Base-by-base conservation (phyloP, 352 stramenopile genomes). In the Pythium aquatile region DNA sequence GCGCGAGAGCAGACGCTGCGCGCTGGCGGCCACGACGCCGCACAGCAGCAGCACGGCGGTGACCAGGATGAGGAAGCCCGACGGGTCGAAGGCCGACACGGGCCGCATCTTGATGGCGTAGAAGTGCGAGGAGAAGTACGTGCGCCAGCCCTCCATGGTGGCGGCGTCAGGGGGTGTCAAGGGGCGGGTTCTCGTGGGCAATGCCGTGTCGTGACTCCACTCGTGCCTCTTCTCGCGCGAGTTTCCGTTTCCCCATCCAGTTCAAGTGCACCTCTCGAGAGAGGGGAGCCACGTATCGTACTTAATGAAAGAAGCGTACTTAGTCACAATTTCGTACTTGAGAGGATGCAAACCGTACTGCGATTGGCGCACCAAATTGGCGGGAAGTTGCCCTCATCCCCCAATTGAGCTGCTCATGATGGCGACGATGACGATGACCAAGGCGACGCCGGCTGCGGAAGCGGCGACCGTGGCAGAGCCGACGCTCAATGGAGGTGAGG, bases 31-130 rank as follows among this genome's bases (percentile, higher is more conserved):
- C 26, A 90, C 67, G 29, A 87, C 74, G 53, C 86, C 86, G 55
- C 92, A 65, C 64, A 90, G 62, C 55, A 94, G 73, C 61, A 91
- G 77, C 61, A 84, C 66, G 60, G 70, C 77, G 29, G 84, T 82
- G 55, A 91, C 69, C 70, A 94, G 65, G 72, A 94, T 88, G 70
- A 94, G 76, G 69, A 92, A 93, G 58, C 86, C 86, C n/a, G 86
- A 91, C 51, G 86, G 86, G 55, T 94, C 86, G 60, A 94, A 93
- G 24, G 81, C 77, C 65, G 86, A 93, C 57, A 91, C 86, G 32
- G 86, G 86, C 16, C 81, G 79, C 69, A 87, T 88, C 70, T 92
- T 90, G 74, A 89, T 81, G 32, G 77, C 82, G 74, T 92, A 88
- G 73, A 95, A 95, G 66, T 95, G 86, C 59, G 84, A 85, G 39